Conservation (phyloP, 2,329 filamentous ascomycete species). For the Fusarium newnesense region DNA sequence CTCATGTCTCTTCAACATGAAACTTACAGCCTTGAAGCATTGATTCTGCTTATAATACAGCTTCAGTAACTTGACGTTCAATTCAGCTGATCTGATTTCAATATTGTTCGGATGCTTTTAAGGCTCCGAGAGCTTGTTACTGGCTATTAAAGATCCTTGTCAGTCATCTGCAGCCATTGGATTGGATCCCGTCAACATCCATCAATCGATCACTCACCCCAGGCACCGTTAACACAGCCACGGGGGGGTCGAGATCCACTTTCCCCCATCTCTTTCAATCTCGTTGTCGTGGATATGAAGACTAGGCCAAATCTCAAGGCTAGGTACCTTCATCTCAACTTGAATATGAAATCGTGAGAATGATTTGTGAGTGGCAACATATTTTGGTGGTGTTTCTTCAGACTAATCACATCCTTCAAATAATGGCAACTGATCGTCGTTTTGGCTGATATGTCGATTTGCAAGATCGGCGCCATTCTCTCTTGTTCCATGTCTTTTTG, state of each 20-base stretch:
- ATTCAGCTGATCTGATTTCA: not conserved
- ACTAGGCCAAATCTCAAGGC: not conserved
- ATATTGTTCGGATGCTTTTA: not conserved
- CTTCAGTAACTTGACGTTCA: not conserved
- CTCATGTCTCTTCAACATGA: slow-evolving; percentile 14
- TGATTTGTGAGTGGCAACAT: not conserved
- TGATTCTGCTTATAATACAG: not conserved
- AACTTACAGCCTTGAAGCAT: not conserved
- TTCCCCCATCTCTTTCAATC: slow-evolving; percentile 13
- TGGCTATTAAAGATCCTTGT: not conserved
- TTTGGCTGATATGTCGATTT: slow-evolving; percentile 19
- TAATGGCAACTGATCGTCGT: slow-evolving; percentile 29
- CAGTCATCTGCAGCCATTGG: slow-evolving; percentile 10
- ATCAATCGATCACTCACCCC: slow-evolving; percentile 26
- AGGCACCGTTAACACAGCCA: slow-evolving; percentile 33
- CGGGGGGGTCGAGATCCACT: slow-evolving; percentile 29
- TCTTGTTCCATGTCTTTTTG: slow-evolving; percentile 17
- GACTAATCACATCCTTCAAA: slow-evolving; percentile 1
- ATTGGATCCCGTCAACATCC: slow-evolving; percentile 5
- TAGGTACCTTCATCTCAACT: not conserved
- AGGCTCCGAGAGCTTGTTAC: not conserved
- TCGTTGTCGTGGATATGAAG: slow-evolving; percentile 9
- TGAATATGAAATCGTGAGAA: not conserved
- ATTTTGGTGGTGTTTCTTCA: slow-evolving; percentile 7
- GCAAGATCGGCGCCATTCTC: slow-evolving; percentile 23